These are phyloP conservation scores for Papiliotrema flavescens DNA, from an alignment of 1,284 basidiomycete species.

Conservation along the genomic window DNA sequence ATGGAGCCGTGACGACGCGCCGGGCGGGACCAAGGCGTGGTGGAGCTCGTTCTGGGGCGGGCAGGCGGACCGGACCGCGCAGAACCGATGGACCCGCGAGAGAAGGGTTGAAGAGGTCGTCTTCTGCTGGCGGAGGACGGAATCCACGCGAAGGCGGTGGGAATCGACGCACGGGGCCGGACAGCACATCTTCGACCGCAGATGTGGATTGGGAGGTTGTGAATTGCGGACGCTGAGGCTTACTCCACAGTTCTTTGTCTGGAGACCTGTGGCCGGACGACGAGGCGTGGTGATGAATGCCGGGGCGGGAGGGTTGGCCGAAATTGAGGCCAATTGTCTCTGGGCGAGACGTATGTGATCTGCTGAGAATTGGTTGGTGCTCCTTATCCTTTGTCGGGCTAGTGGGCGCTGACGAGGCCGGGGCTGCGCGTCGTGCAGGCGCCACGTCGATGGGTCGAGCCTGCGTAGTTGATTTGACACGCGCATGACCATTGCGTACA, in stretches of 20 bases:
- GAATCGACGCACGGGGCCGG: slow-evolving; percentile 8
- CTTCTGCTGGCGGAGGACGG: slow-evolving; percentile 2
- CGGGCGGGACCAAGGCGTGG: slow-evolving; percentile 25
- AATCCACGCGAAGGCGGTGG: slow-evolving; percentile 7
- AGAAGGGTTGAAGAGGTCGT: not conserved
- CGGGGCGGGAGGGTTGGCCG: too few species aligned
- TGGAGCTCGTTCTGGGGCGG: not conserved
- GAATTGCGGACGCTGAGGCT: not conserved
- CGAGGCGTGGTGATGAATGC: too few species aligned
- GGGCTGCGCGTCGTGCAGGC: not conserved
- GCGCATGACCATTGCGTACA: not conserved
- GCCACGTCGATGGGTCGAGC: not conserved
- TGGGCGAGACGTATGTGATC: not conserved
- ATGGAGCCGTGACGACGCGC: slow-evolving; percentile 30
- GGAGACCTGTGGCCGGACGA: too few species aligned
- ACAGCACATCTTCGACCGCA: not conserved
- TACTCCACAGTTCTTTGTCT: slow-evolving; percentile 5
- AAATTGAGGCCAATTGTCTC: too few species aligned
- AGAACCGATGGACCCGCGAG: slow-evolving; percentile 1
- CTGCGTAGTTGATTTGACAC: slow-evolving; percentile 6
- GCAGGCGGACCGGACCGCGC: slow-evolving; percentile 6
- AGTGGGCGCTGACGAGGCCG: slow-evolving; percentile 1
- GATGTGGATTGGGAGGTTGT: not conserved
- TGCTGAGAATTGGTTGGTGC: not conserved
- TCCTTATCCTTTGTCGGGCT: not conserved